Percentiles rank a stretch among this genome's conserved stretches.
Conservation (phyloP, 805 yeast species). For the Saccharomycopsis fibuligera region DNA sequence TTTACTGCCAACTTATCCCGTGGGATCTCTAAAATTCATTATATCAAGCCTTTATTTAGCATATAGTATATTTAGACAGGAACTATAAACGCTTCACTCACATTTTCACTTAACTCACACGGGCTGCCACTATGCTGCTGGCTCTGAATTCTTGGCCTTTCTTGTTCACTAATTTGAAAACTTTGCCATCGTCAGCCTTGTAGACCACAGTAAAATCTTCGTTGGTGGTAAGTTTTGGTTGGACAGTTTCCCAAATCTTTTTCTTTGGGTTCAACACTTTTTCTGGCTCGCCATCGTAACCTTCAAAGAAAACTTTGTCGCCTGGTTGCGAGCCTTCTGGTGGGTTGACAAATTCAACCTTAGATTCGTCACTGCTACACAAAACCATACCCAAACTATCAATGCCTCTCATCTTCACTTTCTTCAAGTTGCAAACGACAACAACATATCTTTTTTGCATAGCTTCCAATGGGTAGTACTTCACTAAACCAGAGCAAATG, state of each 20-base stretch:
- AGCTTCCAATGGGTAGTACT: conserved; percentile 81
- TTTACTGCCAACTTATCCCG: no score
- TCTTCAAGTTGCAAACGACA: conserved; percentile 92
- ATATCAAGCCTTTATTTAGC: no score
- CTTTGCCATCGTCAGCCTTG: conserved; percentile 68
- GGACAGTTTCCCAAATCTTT: conserved; percentile 94
- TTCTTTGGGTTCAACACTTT: conserved; percentile 94
- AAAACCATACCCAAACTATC: conserved; percentile 95
- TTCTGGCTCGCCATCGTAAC: conserved; percentile 83
- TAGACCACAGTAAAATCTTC: conserved; percentile 72
- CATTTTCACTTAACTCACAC: conserved; percentile 60
- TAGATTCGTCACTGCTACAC: conserved; percentile 73
- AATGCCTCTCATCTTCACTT: conserved; percentile 96
- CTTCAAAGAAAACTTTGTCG: conserved; percentile 93
- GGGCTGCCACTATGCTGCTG: conserved; percentile 64
- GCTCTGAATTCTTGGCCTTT: conserved; percentile 75
- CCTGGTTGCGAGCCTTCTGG: conserved; percentile 93
- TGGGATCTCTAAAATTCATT: no score
- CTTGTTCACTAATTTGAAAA: conserved; percentile 64
- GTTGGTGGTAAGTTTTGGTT: conserved; percentile 83
- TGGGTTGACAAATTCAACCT: conserved; percentile 91
- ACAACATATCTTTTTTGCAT: conserved; percentile 93
- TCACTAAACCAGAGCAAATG: conserved; percentile 94
- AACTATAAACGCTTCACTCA: no score
- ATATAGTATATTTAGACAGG: no score